These are phyloP conservation scores for Stylosanthes scabra DNA, from an alignment of 331 rosid genomes.

Conservation along the genomic window DNA sequence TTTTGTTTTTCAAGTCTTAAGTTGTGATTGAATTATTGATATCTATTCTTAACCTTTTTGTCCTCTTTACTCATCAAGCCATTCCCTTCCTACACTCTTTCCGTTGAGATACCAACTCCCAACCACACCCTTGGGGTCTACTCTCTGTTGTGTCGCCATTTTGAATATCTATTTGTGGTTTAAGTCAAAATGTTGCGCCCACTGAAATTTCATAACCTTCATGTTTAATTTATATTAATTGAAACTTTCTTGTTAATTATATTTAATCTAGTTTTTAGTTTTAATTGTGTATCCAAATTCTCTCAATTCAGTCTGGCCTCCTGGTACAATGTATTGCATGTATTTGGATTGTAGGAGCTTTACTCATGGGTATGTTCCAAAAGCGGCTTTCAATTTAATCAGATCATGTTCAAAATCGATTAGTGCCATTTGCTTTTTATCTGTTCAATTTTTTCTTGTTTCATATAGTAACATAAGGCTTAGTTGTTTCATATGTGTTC, in stretches of 20 bases:
- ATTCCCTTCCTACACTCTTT: slow-evolving; percentile 17
- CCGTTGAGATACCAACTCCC: too few species aligned
- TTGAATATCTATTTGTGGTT: background rate
- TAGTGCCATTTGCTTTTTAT: background rate
- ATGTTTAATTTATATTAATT: background rate
- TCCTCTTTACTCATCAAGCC: slow-evolving; percentile 10
- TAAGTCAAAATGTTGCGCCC: background rate
- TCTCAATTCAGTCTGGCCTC: slow-evolving; percentile 2
- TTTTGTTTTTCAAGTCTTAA: background rate
- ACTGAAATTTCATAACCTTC: background rate
- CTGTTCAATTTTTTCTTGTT: background rate
- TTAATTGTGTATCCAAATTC: slow-evolving; percentile 12
- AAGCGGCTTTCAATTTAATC: background rate
- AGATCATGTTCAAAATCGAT: background rate
- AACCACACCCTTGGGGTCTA: slow-evolving; percentile 1
- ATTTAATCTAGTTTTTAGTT: slow-evolving; percentile 14
- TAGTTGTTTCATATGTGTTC: background rate
- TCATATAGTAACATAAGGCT: background rate
- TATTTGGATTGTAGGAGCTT: background rate
- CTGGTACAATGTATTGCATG: slow-evolving; percentile 11
- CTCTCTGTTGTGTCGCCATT: background rate
- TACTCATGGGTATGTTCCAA: slow-evolving; percentile 26
- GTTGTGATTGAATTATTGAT: background rate
- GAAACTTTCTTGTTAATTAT: background rate
- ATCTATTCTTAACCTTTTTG: background rate